These are phyloP conservation scores for Capronia coronata DNA, from an alignment of 2,329 filamentous ascomycete species.

Conservation along the genomic window DNA sequence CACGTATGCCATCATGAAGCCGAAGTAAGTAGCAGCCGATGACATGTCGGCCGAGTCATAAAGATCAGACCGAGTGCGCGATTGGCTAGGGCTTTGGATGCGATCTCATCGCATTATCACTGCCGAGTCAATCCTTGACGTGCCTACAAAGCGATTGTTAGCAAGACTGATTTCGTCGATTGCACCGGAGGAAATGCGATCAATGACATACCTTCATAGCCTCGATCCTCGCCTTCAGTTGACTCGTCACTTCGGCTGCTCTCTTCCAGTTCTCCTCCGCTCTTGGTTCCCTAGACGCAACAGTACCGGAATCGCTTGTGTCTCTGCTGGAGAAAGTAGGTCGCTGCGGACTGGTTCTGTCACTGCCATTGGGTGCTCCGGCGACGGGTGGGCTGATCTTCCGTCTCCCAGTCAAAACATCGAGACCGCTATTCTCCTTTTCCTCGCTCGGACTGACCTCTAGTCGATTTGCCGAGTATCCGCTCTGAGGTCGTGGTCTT, in stretches of 20 bases:
- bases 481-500: conserved; percentile 36
- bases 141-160: conserved; percentile 31
- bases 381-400: conserved; percentile 41
- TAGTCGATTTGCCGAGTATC: conserved; percentile 14
- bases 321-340: conserved; percentile 29
- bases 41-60: neutral
- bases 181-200: too few relatives aligned
- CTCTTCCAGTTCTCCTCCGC: conserved; percentile 91
- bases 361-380: conserved; percentile 33
- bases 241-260: conserved; percentile 94
- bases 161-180: neutral
- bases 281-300: conserved; percentile 38
- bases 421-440: conserved; percentile 58
- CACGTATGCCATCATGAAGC: too few relatives aligned
- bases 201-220: conserved; percentile 77
- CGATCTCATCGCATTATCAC: neutral
- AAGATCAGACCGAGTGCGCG: neutral
- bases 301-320: conserved; percentile 28
- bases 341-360: conserved; percentile 31
- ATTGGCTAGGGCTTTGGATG: too few relatives aligned
- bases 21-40: too few relatives aligned
- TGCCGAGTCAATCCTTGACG: conserved; percentile 38
- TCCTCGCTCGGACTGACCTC: conserved; percentile 59
- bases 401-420: conserved; percentile 36
- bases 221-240: conserved; percentile 94